Percentiles rank a stretch among this genome's conserved stretches.
Evolutionary conservation across 495 filamentous ascomycete species (phyloP).

Genomic region (Thermothielavioides terrestris): DNA sequence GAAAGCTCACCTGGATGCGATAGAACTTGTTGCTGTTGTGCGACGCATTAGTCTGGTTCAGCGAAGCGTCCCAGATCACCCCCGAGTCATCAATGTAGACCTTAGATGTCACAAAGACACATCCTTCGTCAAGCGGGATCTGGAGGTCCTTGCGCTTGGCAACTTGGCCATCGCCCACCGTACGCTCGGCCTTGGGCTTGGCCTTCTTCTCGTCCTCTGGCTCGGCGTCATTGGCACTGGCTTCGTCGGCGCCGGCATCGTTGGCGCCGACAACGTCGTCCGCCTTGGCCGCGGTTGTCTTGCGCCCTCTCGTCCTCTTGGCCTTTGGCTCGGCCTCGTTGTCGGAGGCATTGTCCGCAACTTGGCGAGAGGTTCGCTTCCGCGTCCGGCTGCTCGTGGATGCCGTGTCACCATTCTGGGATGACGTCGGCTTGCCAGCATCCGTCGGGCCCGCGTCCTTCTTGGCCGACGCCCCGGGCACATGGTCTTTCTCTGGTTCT

Average conservation of each 20-base stretch:
- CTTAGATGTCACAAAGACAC: slow-evolving; percentile 21
- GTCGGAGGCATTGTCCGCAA: slow-evolving; percentile 1
- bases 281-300: slow-evolving; percentile 25
- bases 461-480: background rate
- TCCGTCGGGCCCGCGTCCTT: background rate
- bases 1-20: slow-evolving; percentile 43
- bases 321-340: slow-evolving; percentile 10
- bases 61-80: slow-evolving; percentile 56
- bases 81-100: slow-evolving; percentile 59
- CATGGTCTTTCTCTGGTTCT: slow-evolving; percentile 22
- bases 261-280: slow-evolving; percentile 12
- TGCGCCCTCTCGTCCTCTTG: slow-evolving; percentile 21
- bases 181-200: slow-evolving; percentile 20
- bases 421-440: background rate
- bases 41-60: slow-evolving; percentile 52
- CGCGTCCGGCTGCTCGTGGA: slow-evolving; percentile 5
- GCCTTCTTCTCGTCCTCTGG: slow-evolving; percentile 9
- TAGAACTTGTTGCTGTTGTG: slow-evolving; percentile 71
- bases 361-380: slow-evolving; percentile 18
- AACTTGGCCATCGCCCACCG: slow-evolving; percentile 35
- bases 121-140: slow-evolving; percentile 41
- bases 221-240: slow-evolving; percentile 2
- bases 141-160: slow-evolving; percentile 35
- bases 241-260: slow-evolving; percentile 9
- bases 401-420: slow-evolving; percentile 1